Evolutionary conservation across 495 filamentous ascomycete genomes (phyloP), one percentile per base, ranked within the genome.

Genomic region (Penicillium bovifimosum): DNA sequence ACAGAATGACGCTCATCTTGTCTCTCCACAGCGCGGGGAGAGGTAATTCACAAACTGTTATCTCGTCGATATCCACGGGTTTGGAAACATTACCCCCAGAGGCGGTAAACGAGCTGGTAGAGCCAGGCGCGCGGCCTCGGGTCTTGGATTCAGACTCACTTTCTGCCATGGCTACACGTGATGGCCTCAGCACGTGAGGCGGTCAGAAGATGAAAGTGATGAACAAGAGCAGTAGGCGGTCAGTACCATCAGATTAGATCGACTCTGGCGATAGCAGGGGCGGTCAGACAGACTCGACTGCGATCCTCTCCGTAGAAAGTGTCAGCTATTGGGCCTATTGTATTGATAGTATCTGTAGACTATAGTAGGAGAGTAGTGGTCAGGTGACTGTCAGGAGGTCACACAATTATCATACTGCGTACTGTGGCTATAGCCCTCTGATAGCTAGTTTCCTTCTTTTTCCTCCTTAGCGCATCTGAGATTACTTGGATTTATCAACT

Each of bases 1-100:
- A 90, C 41, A 93, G 82, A 64, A 93, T 91, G 55, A 93, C 88
- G 54, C 87, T 91, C 88, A 93, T 93, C 18, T 48, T 24, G 20
- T 24, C 4, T 24, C 4, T 74, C 54, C 33, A 36, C n/a, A 41
- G 14, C 11, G 33, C 7, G n/a, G 8, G 14, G n/a, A 3, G 24
- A 33, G 29, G 24, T 13, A n/a, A 18, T n/a, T 9, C 3, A 3
- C 33, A 33, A 45, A 6, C 17, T 5, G 11, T 2, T 24, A 24
- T 43, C 14, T 33, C 24, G 5, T 14, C 13, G 42, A 24, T 32
- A 16, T 45, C 28, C 42, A 33, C 29, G 42, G n/a, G 6, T 32
- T 33, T 24, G 41, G 36, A 27, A 18, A 27, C 27, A 28, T 33
- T 36, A 10, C 14, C 18, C 44, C 28, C 34, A 13, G 40, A 27